phyloP scores from a whole-genome alignment of 2,329 filamentous ascomycete genomes.

The Apiospora marii region DNA sequence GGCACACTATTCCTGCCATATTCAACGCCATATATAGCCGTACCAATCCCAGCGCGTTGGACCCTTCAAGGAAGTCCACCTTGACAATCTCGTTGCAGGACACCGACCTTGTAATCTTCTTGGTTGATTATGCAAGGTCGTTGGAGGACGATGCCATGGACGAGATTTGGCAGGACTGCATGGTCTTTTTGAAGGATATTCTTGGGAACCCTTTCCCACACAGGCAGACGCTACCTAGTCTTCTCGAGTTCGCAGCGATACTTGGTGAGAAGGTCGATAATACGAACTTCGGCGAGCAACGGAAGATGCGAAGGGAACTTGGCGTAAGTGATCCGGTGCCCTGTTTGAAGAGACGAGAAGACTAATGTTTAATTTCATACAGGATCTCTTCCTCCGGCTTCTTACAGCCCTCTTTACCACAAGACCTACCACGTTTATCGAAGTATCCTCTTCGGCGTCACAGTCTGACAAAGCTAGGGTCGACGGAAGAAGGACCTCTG shows the following conservation, averaged over 20 bases:
- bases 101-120: constrained; percentile 83
- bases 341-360: background rate
- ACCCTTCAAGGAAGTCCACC: constrained; percentile 83
- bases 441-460: constrained; percentile 50
- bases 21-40: constrained; percentile 97
- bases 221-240: constrained; percentile 83
- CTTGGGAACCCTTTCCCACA: constrained; percentile 95
- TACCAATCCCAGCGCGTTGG: constrained; percentile 83
- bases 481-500: constrained; percentile 44
- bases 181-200: constrained; percentile 87
- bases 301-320: constrained; percentile 88
- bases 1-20: constrained; percentile 89
- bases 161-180: constrained; percentile 96
- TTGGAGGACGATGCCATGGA: constrained; percentile 98
- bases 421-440: constrained; percentile 76
- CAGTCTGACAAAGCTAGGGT: constrained; percentile 48
- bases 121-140: constrained; percentile 88
- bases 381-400: constrained; percentile 89
- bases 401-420: constrained; percentile 95
- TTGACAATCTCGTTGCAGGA: constrained; percentile 86
- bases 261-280: constrained; percentile 96
- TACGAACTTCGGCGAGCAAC: constrained; percentile 94
- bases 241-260: constrained; percentile 89
- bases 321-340: constrained; percentile 65
- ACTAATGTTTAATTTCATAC: constrained; percentile 20